Base-by-base conservation (phyloP, 352 stramenopile genomes). In the Phytophthora chlamydospora region DNA sequence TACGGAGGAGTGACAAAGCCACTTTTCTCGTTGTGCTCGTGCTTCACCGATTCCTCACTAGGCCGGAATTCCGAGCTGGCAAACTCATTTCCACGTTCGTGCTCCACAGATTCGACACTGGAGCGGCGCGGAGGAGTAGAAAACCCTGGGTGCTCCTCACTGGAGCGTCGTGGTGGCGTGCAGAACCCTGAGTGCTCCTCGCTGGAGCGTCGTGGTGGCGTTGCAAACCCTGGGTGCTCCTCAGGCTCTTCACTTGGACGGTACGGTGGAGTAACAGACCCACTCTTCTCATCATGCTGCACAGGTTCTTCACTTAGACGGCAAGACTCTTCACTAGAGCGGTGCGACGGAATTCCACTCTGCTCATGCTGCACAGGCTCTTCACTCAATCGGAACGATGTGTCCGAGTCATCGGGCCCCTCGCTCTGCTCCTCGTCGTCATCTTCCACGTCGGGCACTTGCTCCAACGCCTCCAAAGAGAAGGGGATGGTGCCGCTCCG, bases 401-500 rank as follows among this genome's bases (percentile, higher is more conserved):
- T 67, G 21, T 72, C 51, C 6, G 51, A 64, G 35, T 61, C 58
- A n/a, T 68, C 41, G 0, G 48, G 46, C 17, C 58, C 42, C 16
- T 68, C 58, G 45, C 58, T 68, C 31, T 55, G 34, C 35, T 60
- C 57, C 12, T 73, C 59, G 43, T 57, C 58, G 17, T 62, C 62
- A 32, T 32, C 43, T 55, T 65, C 60, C 6, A 57, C 48, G 47
- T 65, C 31, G 4, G 50, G 36, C 14, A 62, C 50, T 53, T 68
- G 62, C 31, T 71, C 63, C 24, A 80, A 21, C 27, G 73, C 65
- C 10, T 84, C 77, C 8, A 71, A 51, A 8, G 48, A 45, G 19
- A 86, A 80, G 16, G 71, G 56, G 27, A 86, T 80, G 10, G 77
- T 86, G 16, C 73, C 65, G n/a, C 77, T 86, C 21, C 77, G 77